A percentile compares a stretch with the other conserved stretches of the same genome.
phyloP scores from a whole-genome alignment of 202 grass and related monocot species.

The Digitaria exilis region DNA sequence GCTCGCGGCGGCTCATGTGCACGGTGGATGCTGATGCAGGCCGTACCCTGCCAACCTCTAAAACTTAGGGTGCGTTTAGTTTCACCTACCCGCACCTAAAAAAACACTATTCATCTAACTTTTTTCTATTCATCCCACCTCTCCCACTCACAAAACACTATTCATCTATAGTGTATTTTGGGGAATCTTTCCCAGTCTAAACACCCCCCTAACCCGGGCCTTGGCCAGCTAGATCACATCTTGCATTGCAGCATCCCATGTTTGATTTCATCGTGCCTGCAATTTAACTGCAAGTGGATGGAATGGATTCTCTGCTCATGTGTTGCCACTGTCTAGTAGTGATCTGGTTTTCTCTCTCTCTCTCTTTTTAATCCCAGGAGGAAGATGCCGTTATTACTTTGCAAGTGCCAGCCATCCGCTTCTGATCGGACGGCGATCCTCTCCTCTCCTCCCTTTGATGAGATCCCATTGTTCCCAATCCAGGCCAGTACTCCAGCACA shows the following conservation, averaged over 20 bases:
- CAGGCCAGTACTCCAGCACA: neutral
- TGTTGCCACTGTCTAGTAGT: neutral
- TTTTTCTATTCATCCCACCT: too few species aligned
- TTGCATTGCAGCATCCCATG: neutral
- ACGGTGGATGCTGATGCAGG: neutral
- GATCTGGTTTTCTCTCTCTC: neutral
- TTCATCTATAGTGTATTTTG: too few species aligned
- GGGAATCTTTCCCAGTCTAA: too few species aligned
- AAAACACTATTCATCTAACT: too few species aligned
- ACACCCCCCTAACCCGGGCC: too few species aligned
- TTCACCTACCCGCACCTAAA: too few species aligned
- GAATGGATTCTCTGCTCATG: neutral
- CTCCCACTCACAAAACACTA: too few species aligned
- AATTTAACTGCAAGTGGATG: neutral
- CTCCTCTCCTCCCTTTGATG: neutral
- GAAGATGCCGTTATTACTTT: neutral
- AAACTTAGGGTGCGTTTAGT: too few species aligned
- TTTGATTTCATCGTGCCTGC: neutral
- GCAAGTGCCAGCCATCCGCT: too few species aligned
- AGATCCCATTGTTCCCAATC: neutral
- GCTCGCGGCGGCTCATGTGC: neutral
- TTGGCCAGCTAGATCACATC: slow-evolving; percentile 3
- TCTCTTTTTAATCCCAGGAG: too few species aligned
- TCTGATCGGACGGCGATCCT: too few species aligned
- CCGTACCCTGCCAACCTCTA: neutral